phyloP scores from a whole-genome alignment of 495 filamentous ascomycete species.

The Penicillium canariense region DNA sequence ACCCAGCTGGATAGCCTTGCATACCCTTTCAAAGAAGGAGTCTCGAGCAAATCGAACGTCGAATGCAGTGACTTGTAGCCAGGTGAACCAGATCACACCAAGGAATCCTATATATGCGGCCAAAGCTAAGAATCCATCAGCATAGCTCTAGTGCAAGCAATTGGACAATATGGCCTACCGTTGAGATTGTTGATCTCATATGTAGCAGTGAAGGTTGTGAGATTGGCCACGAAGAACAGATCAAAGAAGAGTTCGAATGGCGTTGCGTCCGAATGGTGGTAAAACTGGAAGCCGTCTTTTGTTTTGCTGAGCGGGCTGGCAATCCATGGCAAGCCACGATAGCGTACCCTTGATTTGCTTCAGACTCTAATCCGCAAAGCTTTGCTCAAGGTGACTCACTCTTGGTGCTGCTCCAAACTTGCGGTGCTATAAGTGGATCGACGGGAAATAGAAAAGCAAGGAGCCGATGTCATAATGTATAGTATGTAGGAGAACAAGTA shows the following conservation, averaged over 20 bases:
- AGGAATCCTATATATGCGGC: constrained; percentile 62
- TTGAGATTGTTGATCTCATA: constrained; percentile 52
- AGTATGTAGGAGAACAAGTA: constrained; percentile 14
- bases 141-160: neutral
- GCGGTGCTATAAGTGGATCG: constrained; percentile 16
- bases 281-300: constrained; percentile 25
- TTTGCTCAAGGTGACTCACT: constrained; percentile 17
- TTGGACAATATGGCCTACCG: constrained; percentile 20
- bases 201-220: constrained; percentile 59
- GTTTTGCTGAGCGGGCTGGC: constrained; percentile 33
- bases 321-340: constrained; percentile 30
- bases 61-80: constrained; percentile 65
- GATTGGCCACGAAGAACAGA: constrained; percentile 67
- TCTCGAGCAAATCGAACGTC: constrained; percentile 69
- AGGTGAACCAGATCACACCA: constrained; percentile 68
- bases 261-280: constrained; percentile 46
- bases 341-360: neutral
- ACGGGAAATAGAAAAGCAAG: constrained; percentile 13
- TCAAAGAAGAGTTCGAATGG: constrained; percentile 66
- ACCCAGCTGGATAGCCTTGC: constrained; percentile 61
- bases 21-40: constrained; percentile 61
- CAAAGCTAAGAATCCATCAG: constrained; percentile 28
- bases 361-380: neutral
- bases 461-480: constrained; percentile 14
- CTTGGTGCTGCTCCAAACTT: constrained; percentile 3